Evolutionary conservation across 305 asterid species (phyloP).

Genomic region (Solanum hybrid): DNA sequence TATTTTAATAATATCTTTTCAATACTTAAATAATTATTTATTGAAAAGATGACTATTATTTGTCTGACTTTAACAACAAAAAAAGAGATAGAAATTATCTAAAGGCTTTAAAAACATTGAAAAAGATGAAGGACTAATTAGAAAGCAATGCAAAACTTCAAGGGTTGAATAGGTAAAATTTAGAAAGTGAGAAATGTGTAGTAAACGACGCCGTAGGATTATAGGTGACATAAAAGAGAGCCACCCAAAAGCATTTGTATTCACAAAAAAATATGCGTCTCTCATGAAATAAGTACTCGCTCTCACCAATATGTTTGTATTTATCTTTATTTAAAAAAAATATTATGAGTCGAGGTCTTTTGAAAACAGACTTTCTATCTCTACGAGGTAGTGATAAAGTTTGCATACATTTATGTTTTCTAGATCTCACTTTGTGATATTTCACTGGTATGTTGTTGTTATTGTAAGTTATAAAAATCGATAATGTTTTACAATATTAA

Average conservation of each 20-base stretch:
- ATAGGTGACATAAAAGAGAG: neutral
- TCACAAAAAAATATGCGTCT: neutral
- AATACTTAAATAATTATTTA: neutral
- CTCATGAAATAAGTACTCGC: neutral
- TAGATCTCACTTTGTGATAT: neutral
- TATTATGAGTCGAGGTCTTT: neutral
- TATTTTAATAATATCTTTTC: neutral
- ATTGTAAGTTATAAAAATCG: neutral
- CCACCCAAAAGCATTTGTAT: neutral
- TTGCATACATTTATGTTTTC: too few relatives aligned
- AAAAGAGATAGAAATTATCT: neutral
- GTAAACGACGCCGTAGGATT: neutral
- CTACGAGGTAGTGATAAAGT: neutral
- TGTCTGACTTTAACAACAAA: neutral
- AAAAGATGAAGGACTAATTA: neutral
- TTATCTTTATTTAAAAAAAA: neutral
- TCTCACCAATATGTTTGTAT: neutral
- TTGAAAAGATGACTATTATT: neutral
- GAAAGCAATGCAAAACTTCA: neutral
- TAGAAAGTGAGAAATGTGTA: neutral
- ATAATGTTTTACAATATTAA: neutral
- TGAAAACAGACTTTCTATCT: rapidly evolving
- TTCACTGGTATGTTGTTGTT: neutral
- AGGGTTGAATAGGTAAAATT: neutral
- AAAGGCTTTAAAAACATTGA: neutral